A percentile compares a stretch with the other conserved stretches of the same genome.
These are phyloP conservation scores for Xylaria nigripes DNA, from an alignment of 495 filamentous ascomycete genomes.

Conservation along the genomic window DNA sequence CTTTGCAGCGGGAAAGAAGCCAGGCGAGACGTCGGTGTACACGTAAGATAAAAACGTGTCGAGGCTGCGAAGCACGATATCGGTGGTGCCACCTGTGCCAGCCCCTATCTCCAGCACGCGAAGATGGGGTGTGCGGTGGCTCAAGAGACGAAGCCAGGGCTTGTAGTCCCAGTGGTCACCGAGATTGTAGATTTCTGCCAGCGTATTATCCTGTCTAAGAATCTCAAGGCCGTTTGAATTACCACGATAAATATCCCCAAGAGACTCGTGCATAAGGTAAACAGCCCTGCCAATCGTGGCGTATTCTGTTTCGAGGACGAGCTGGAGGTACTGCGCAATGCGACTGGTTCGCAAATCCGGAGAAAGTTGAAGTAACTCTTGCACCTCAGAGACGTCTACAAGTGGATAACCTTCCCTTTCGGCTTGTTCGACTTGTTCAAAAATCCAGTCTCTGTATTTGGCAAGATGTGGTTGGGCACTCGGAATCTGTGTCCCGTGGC, in stretches of 20 bases:
- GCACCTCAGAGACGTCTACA: constrained; percentile 1
- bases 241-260: constrained; percentile 17
- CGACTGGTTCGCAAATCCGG: neutral
- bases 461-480: constrained; percentile 12
- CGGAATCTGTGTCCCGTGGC: neutral
- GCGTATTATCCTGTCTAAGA: constrained; percentile 19
- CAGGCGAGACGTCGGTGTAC: constrained; percentile 31
- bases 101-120: constrained; percentile 26
- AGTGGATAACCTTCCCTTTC: constrained; percentile 7
- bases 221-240: constrained; percentile 18
- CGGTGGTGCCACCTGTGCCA: constrained; percentile 20
- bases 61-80: neutral
- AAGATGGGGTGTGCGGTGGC: constrained; percentile 6
- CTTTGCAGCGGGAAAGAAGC: constrained; percentile 25
- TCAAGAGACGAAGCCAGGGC: neutral
- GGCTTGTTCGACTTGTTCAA: constrained; percentile 4
- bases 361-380: neutral
- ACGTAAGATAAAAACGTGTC: constrained; percentile 24
- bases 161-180: constrained; percentile 3
- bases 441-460: constrained; percentile 21
- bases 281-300: constrained; percentile 5
- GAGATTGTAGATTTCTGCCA: constrained; percentile 21
- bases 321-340: constrained; percentile 6
- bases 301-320: constrained; percentile 9
- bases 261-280: constrained; percentile 16